A percentile compares a stretch with the other conserved stretches of the same genome.
These are phyloP conservation scores for Calonectria ilicicola DNA, from an alignment of 2,329 filamentous ascomycete species.

Conservation along the genomic window DNA sequence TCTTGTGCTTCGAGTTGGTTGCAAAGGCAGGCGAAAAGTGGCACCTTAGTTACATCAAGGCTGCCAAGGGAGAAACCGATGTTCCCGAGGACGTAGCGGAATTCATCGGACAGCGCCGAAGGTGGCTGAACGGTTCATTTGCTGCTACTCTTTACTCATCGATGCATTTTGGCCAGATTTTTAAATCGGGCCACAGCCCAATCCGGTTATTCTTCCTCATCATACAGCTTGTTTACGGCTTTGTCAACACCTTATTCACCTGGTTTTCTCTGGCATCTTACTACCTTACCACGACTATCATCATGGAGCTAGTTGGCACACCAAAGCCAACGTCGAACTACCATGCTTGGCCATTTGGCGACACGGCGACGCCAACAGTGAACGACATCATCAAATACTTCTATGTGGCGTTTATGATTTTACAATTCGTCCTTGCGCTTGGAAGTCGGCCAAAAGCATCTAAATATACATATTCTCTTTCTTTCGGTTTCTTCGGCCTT, in stretches of 20 bases:
- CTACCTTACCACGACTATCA: not conserved
- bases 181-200: not conserved
- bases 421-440: not conserved
- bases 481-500: not conserved
- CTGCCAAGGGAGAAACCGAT: not conserved
- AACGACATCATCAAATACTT: not conserved
- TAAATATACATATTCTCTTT: not conserved
- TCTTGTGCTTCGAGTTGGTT: not conserved
- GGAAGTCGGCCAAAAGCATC: not conserved
- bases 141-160: not conserved
- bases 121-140: not conserved
- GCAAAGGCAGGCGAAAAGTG: not conserved
- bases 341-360: not conserved
- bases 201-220: not conserved
- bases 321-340: not conserved
- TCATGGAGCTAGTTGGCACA: not conserved
- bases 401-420: constrained; percentile 1
- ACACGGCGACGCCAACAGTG: not conserved
- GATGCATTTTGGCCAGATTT: not conserved
- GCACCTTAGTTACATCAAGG: not conserved
- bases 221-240: not conserved
- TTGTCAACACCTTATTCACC: not conserved
- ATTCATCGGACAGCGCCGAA: not conserved
- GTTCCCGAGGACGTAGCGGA: not conserved
- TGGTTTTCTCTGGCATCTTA: not conserved